These are phyloP conservation scores for Pseudogymnoascus sp. DNA, from an alignment of 2,329 filamentous ascomycete genomes.

Conservation along the genomic window DNA sequence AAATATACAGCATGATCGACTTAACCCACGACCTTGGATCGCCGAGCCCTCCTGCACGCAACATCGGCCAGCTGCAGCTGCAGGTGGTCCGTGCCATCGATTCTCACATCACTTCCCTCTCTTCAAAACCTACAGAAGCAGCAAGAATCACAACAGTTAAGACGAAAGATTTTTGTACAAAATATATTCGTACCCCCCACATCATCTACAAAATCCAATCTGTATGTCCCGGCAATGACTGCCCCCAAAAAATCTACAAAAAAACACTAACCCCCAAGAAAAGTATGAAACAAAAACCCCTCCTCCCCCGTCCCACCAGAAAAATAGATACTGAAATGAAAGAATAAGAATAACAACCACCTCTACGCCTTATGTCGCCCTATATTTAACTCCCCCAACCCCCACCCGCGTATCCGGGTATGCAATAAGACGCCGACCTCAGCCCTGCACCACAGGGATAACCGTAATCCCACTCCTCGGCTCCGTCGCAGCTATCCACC, in stretches of 20 bases:
- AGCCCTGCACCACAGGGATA: not conserved
- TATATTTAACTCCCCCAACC: not conserved
- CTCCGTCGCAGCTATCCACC: not conserved
- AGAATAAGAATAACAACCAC: not conserved
- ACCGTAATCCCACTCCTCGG: not conserved
- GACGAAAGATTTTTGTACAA: not conserved
- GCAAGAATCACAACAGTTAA: too few relatives aligned
- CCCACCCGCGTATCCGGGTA: not conserved
- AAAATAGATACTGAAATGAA: not conserved
- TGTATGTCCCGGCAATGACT: not conserved
- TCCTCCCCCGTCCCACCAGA: not conserved
- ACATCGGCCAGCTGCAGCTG: not conserved
- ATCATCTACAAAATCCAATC: not conserved
- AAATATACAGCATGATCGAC: not conserved
- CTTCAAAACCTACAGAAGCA: not conserved
- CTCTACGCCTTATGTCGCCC: not conserved
- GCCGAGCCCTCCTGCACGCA: not conserved
- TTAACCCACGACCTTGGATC: not conserved
- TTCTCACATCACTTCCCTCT: not conserved
- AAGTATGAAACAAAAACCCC: not conserved
- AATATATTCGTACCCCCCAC: not conserved
- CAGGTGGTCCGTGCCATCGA: not conserved
- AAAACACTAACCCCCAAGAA: not conserved
- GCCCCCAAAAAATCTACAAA: not conserved
- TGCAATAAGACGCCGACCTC: not conserved